A percentile compares a stretch with the other conserved stretches of the same genome.
These are phyloP conservation scores for Rubia tinctorum DNA, from an alignment of 305 asterid species.

Conservation along the genomic window DNA sequence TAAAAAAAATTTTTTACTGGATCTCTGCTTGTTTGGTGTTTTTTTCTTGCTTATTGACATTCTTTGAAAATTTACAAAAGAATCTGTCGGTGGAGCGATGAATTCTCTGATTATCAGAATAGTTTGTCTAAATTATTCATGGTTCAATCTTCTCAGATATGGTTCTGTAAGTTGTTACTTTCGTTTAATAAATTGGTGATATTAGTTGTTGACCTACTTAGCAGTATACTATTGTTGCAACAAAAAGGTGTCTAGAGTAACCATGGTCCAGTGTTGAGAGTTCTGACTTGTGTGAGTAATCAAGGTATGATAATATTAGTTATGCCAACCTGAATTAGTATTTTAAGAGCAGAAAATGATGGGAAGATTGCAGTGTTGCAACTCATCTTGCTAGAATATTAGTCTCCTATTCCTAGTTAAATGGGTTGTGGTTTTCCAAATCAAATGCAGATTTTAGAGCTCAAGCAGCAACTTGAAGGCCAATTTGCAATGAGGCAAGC, in stretches of 20 bases:
- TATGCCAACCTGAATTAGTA: neutral
- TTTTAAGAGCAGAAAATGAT: neutral
- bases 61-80: neutral
- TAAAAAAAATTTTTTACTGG: no score
- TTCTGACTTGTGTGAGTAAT: conserved; percentile 6
- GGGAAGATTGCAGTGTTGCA: neutral
- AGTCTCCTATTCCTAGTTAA: neutral
- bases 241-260: neutral
- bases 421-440: neutral
- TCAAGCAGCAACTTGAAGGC: conserved; percentile 52
- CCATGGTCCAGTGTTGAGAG: neutral
- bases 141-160: neutral
- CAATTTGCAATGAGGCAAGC: conserved; percentile 47
- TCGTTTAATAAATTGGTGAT: neutral
- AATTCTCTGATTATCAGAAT: neutral
- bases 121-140: neutral
- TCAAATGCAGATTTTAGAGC: conserved; percentile 47
- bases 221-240: neutral
- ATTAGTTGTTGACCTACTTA: neutral
- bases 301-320: neutral
- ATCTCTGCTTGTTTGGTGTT: neutral
- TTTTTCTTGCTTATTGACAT: no score
- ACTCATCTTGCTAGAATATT: conserved; percentile 2
- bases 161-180: neutral
- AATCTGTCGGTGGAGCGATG: neutral